Base-by-base conservation (phyloP, 352 stramenopile genomes). In the Phytophthora kernoviae region DNA sequence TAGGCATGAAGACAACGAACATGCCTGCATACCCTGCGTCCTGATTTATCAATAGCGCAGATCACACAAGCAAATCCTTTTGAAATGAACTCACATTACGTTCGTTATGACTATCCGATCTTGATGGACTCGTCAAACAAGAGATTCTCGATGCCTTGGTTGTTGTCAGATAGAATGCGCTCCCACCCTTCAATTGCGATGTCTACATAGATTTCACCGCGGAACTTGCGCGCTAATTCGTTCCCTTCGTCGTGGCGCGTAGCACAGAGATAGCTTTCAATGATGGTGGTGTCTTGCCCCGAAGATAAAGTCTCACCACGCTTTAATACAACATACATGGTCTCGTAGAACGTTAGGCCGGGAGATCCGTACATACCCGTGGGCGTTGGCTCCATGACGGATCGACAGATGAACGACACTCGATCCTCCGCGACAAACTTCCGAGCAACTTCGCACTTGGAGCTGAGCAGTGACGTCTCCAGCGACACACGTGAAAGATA, bases 71-170 rank as follows among this genome's bases (percentile, higher is more conserved):
- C n/a, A 21, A 43, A 21, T 4, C 15, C 15, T 3, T 39, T n/a
- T n/a, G 9, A n/a, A 39, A 14, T 5, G 33, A 39, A 39, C 33
- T 39, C 14, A 39, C 33, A 39, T 12, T 39, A 39, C 9, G 14
- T n/a, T n/a, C 33, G 14, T n/a, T 17, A 39, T 37, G 18, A 20
- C 33, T 60, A 66, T 1, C 51, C 44, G 9, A 69, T 47, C 37
- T 43, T 40, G 27, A 70, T 59, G 0, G 58, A 50, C 4, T 72
- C 67, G 14, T 80, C 62, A 22, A 83, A 65, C 8, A 83, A 32
- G 5, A 83, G 53, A 39, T 83, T 83, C 44, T 83, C 74, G 21
- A 80, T 72, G 32, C 75, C 70, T 36, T 77, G 70, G 47, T 73
- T 75, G 33, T 68, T 77, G 26, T 61, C 64, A n/a, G 62, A n/a